phyloP scores from a whole-genome alignment of 1,284 basidiomycete genomes.

The Sphaerobolus stellatus region DNA sequence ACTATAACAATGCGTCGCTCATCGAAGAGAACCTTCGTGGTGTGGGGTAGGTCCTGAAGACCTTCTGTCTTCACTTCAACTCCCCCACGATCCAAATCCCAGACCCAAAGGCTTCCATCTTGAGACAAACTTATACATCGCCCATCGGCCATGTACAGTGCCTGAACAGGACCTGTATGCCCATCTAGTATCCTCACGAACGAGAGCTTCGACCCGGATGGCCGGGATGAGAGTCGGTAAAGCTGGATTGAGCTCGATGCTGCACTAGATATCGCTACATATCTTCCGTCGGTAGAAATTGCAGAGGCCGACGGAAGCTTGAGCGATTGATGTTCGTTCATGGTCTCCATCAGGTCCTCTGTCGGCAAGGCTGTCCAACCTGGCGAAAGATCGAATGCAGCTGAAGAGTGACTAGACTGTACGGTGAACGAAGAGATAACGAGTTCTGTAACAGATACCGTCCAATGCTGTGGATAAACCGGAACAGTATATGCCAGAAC shows the following conservation, averaged over 20 bases:
- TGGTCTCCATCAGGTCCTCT: conserved; percentile 54
- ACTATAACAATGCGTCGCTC: conserved; percentile 11
- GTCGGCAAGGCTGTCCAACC: conserved; percentile 64
- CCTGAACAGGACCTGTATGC: conserved; percentile 60
- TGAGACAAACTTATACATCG: conserved; percentile 71
- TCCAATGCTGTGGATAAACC: conserved; percentile 80
- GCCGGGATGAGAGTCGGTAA: conserved; percentile 55
- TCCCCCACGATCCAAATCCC: conserved; percentile 74
- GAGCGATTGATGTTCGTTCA: conserved; percentile 73
- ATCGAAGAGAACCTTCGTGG: conserved; percentile 10
- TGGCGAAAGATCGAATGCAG: conserved; percentile 65
- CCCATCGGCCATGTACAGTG: conserved; percentile 72
- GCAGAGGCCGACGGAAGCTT: conserved; percentile 66
- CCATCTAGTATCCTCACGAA: conserved; percentile 71
- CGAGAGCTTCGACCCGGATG: conserved; percentile 54
- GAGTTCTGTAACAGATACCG: conserved; percentile 72
- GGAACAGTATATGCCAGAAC: conserved; percentile 70
- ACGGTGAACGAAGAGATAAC: conserved; percentile 57
- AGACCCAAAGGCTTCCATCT: conserved; percentile 76
- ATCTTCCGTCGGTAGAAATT: conserved; percentile 78
- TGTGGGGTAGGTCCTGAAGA: background rate
- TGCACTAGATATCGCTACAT: conserved; percentile 73
- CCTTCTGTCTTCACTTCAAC: conserved; percentile 45
- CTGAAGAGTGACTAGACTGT: conserved; percentile 55
- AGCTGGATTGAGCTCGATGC: conserved; percentile 56